These are phyloP conservation scores for Epichloe hybrida DNA, from an alignment of 2,329 filamentous ascomycete species.

Conservation along the genomic window DNA sequence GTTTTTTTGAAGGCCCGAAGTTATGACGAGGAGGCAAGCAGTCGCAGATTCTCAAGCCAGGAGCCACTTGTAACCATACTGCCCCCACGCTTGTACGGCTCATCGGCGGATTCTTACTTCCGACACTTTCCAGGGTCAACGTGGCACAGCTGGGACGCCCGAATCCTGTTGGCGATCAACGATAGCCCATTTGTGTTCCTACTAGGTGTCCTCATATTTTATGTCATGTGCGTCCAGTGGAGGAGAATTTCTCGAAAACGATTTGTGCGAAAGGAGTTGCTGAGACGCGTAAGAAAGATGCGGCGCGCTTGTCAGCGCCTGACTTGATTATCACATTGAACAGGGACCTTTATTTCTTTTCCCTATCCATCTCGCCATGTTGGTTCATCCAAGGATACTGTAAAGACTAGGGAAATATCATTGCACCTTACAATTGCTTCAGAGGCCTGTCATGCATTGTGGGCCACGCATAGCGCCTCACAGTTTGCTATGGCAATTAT, in stretches of 20 bases:
- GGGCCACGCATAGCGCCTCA: too few species aligned
- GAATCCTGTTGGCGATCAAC: background rate
- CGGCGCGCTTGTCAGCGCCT: background rate
- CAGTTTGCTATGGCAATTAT: too few species aligned
- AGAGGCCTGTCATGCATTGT: too few species aligned
- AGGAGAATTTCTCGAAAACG: background rate
- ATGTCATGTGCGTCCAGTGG: background rate
- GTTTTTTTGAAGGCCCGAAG: background rate
- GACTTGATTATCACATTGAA: too few species aligned
- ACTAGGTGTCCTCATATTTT: background rate
- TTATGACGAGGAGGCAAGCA: background rate
- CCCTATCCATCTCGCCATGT: too few species aligned
- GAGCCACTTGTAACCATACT: background rate
- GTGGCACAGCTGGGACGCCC: constrained; percentile 2
- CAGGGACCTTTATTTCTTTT: too few species aligned
- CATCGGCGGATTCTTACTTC: background rate
- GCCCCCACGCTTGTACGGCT: background rate
- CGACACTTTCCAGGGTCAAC: background rate
- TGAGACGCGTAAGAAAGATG: background rate
- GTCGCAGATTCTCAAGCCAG: background rate
- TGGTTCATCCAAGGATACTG: too few species aligned
- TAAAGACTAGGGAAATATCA: too few species aligned
- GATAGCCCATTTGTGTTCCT: background rate
- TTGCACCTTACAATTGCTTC: too few species aligned
- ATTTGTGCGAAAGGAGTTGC: background rate